Percentiles rank a stretch among this genome's conserved stretches.
phyloP scores from a whole-genome alignment of 257 asterid species.

The Petunia secreta region DNA sequence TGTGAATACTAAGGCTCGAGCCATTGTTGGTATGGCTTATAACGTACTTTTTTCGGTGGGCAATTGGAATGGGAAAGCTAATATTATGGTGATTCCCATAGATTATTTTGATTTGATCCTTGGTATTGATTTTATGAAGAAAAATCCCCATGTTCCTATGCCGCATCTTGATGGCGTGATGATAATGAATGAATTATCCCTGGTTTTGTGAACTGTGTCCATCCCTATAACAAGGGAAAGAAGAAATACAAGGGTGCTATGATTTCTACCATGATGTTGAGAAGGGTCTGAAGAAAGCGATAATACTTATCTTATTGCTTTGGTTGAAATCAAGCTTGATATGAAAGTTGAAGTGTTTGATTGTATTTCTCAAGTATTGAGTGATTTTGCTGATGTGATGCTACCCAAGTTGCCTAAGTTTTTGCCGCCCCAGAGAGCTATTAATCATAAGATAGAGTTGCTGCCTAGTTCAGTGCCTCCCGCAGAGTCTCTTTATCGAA shows the following conservation, averaged over 20 bases:
- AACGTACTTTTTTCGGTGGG: not conserved
- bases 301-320: not conserved
- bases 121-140: not conserved
- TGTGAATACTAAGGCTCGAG: not conserved
- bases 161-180: not conserved
- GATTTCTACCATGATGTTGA: not conserved
- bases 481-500: no score
- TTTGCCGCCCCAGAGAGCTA: not conserved
- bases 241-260: not conserved
- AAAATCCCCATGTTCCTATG: not conserved
- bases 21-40: not conserved
- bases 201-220: not conserved
- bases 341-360: no score
- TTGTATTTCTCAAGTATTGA: no score
- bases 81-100: not conserved
- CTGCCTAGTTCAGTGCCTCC: no score
- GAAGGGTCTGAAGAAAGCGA: not conserved
- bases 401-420: not conserved
- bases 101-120: constrained; percentile 7
- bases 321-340: not conserved
- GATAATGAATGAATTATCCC: not conserved
- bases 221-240: no score
- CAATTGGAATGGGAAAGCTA: not conserved
- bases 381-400: no score
- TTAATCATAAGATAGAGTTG: not conserved